A percentile compares a stretch with the other conserved stretches of the same genome.
Conservation (phyloP, 2,329 filamentous ascomycete species). For the Sclerotinia borealis region DNA sequence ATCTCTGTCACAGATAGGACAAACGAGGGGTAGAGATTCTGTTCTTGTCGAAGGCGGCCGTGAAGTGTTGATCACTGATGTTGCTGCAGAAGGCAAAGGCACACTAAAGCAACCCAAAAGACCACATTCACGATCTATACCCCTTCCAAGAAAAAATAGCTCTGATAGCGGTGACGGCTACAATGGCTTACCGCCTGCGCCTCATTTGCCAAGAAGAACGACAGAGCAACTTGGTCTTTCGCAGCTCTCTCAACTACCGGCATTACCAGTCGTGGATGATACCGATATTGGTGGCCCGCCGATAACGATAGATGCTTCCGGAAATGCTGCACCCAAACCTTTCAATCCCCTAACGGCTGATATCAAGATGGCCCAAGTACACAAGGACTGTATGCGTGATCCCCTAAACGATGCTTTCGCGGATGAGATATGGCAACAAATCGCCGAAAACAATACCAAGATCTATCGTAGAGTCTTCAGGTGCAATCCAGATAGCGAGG, state of each 20-base stretch:
- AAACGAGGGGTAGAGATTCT: constrained; percentile 64
- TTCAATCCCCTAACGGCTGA: constrained; percentile 56
- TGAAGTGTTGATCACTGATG: constrained; percentile 64
- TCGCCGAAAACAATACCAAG: constrained; percentile 92
- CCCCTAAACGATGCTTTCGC: constrained; percentile 78
- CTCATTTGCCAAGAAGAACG: constrained; percentile 51
- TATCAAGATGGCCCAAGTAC: constrained; percentile 66
- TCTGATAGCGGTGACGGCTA: constrained; percentile 34
- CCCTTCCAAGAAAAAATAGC: constrained; percentile 10
- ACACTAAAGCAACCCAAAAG: constrained; percentile 48
- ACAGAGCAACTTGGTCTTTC: constrained; percentile 64
- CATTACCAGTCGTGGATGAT: constrained; percentile 66
- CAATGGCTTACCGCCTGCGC: constrained; percentile 52
- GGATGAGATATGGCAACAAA: constrained; percentile 78
- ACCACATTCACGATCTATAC: constrained; percentile 32
- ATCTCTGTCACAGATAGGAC: constrained; percentile 52
- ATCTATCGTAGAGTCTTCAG: constrained; percentile 90
- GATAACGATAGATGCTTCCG: constrained; percentile 48
- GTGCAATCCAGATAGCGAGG: constrained; percentile 94
- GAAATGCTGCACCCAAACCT: constrained; percentile 39
- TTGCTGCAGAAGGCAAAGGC: constrained; percentile 58
- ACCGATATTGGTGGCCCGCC: constrained; percentile 75
- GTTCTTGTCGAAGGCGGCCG: constrained; percentile 57
- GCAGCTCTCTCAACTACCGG: constrained; percentile 62
- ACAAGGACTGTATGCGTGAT: constrained; percentile 91